These are phyloP conservation scores for Pittosporum tobira DNA, from an alignment of 129 eudicot species.

Conservation along the genomic window DNA sequence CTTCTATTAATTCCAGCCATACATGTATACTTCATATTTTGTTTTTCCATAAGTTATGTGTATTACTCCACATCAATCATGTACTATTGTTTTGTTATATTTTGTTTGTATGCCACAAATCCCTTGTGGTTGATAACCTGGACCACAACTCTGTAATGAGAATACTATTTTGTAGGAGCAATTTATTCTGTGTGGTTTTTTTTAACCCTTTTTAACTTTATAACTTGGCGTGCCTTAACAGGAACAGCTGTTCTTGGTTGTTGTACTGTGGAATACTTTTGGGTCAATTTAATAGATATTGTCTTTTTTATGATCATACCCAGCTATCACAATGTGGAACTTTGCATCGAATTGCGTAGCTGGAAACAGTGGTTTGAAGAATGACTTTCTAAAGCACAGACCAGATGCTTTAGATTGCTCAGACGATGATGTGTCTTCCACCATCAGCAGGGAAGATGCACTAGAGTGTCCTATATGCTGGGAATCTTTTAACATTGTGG, in stretches of 20 bases:
- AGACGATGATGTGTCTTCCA: conserved; percentile 56
- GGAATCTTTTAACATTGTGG: conserved; percentile 13
- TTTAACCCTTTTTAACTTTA: background rate
- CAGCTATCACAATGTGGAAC: conserved; percentile 38
- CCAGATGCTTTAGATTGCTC: conserved; percentile 32
- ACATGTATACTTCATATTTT: no score
- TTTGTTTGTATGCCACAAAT: no score
- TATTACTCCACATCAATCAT: no score
- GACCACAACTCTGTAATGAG: no score
- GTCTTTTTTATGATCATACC: background rate
- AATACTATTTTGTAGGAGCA: no score
- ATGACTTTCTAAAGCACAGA: conserved; percentile 30
- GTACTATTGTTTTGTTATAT: no score
- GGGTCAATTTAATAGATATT: background rate
- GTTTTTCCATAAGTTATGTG: no score
- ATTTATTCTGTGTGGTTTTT: no score
- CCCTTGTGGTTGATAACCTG: no score
- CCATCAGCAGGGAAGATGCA: conserved; percentile 44
- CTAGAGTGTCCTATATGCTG: conserved; percentile 17
- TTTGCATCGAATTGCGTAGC: conserved; percentile 61
- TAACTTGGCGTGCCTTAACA: background rate
- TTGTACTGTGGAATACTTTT: background rate
- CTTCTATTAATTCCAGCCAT: no score
- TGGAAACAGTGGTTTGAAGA: conserved; percentile 34
- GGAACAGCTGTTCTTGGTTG: background rate